phyloP scores from a whole-genome alignment of 805 yeast species.

The Starmerella cellae region DNA sequence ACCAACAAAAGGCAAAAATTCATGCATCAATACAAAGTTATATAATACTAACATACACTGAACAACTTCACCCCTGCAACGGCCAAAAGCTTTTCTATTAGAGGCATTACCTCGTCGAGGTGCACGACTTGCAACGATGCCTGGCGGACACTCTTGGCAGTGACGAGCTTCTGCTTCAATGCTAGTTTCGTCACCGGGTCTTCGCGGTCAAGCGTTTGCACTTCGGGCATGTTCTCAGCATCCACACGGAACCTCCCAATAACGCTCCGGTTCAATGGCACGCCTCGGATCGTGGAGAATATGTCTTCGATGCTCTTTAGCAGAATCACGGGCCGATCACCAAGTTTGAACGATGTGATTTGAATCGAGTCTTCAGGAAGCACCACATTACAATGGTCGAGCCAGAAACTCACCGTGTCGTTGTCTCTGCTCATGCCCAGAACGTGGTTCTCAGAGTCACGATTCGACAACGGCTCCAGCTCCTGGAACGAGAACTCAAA shows the following conservation, averaged over 20 bases:
- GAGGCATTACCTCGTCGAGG: not conserved
- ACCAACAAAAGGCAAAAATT: too few species aligned
- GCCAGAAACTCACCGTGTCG: constrained; percentile 5
- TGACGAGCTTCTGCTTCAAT: not conserved
- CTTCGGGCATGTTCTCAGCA: not conserved
- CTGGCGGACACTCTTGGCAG: not conserved
- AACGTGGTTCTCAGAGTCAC: not conserved
- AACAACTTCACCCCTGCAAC: not conserved
- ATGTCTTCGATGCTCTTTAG: not conserved
- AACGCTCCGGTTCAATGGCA: not conserved
- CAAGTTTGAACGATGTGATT: not conserved
- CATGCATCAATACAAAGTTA: too few species aligned
- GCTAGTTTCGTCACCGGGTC: not conserved
- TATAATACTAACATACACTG: too few species aligned
- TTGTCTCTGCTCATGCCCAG: not conserved
- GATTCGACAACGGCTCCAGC: not conserved
- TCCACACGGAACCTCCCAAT: not conserved
- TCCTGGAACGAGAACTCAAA: not conserved
- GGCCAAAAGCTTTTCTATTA: not conserved
- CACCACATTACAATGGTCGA: not conserved
- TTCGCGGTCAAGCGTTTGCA: not conserved
- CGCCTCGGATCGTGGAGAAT: not conserved
- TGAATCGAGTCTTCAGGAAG: not conserved
- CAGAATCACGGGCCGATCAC: not conserved
- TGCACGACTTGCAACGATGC: not conserved